These are phyloP conservation scores for Ophiocordyceps polyrhachis-furcata DNA, from an alignment of 2,329 filamentous ascomycete genomes.

Conservation along the genomic window DNA sequence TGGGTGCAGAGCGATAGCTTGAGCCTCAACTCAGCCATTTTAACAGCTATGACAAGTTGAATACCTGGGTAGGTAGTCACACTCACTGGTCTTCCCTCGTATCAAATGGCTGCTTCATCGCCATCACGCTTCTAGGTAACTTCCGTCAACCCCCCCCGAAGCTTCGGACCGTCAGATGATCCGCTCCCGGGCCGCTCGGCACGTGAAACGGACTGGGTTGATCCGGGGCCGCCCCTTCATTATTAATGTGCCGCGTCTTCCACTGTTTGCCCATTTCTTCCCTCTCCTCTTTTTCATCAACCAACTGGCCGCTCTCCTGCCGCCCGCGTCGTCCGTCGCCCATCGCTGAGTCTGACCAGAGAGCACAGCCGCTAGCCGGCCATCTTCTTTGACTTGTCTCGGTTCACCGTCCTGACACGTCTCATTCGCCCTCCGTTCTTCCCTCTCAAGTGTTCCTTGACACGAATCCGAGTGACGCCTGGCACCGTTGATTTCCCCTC, in stretches of 20 bases:
- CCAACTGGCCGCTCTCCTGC: neutral
- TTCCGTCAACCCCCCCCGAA: too few relatives aligned
- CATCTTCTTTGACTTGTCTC: neutral
- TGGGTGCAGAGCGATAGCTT: too few relatives aligned
- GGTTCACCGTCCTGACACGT: neutral
- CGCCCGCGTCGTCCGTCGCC: neutral
- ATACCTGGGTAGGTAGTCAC: too few relatives aligned
- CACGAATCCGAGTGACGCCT: too few relatives aligned
- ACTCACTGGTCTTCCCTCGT: too few relatives aligned
- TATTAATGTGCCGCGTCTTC: conserved; percentile 1
- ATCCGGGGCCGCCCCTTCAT: neutral
- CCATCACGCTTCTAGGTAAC: too few relatives aligned
- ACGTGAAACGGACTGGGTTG: neutral
- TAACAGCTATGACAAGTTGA: too few relatives aligned
- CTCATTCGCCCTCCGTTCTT: neutral
- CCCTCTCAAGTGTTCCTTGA: neutral
- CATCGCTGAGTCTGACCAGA: neutral
- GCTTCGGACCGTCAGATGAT: neutral
- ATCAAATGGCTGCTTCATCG: too few relatives aligned
- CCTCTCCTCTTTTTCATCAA: neutral
- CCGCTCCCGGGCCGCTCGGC: neutral
- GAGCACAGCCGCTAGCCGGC: neutral
- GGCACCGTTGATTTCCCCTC: too few relatives aligned
- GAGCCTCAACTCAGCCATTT: too few relatives aligned
- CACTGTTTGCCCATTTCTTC: neutral